A percentile compares a stretch with the other conserved stretches of the same genome.
phyloP scores from a whole-genome alignment of 2,329 filamentous ascomycete species.

The Fusarium sp. region DNA sequence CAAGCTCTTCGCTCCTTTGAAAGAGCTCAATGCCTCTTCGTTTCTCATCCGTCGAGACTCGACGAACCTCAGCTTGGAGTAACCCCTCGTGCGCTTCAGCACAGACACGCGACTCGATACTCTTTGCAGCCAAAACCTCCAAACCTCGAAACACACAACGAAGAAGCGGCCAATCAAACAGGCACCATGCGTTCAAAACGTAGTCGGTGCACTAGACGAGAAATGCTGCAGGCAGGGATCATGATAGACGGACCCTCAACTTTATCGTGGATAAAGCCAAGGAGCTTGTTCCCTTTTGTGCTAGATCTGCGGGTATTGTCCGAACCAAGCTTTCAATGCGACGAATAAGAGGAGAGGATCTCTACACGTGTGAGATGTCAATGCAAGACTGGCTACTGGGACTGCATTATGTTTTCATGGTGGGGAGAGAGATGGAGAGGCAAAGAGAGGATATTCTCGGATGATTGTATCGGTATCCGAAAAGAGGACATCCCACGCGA shows the following conservation, averaged over 20 bases:
- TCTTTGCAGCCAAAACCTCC: slow-evolving; percentile 3
- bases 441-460: background rate
- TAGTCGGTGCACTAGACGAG: slow-evolving; percentile 17
- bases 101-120: slow-evolving; percentile 33
- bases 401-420: background rate
- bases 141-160: background rate
- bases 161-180: slow-evolving; percentile 18
- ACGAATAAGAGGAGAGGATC: slow-evolving; percentile 10
- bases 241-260: slow-evolving; percentile 23
- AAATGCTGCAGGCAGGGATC: slow-evolving; percentile 1
- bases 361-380: slow-evolving; percentile 32
- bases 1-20: background rate
- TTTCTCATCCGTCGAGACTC: background rate
- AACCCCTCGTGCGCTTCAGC: background rate
- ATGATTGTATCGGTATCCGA: background rate
- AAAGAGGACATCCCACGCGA: background rate
- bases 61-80: background rate
- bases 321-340: background rate
- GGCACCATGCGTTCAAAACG: slow-evolving; percentile 9
- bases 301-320: slow-evolving; percentile 20
- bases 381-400: slow-evolving; percentile 38
- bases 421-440: background rate
- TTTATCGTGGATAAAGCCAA: slow-evolving; percentile 37
- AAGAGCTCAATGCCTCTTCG: background rate
- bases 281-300: background rate